Conservation (phyloP, 2,329 filamentous ascomycete species). For the Verticillium longisporum region DNA sequence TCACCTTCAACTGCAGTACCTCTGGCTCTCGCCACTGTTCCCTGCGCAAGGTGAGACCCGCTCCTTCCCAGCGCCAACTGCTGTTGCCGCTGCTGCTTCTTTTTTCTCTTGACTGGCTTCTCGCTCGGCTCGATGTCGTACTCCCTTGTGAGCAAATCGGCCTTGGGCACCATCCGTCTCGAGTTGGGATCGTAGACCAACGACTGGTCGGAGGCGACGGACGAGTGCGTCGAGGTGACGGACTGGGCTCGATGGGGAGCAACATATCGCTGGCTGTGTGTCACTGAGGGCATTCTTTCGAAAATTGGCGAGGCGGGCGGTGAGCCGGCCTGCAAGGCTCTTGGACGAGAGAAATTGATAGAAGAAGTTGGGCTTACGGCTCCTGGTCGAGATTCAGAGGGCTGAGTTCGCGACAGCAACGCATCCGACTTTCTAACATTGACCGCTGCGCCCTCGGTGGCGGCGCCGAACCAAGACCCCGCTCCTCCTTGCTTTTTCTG, state of each 20-base stretch:
- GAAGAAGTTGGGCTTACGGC: conserved; percentile 42
- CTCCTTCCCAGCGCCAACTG: conserved; percentile 24
- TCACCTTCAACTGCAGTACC: conserved; percentile 36
- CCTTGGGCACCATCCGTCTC: conserved; percentile 50
- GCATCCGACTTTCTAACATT: conserved; percentile 39
- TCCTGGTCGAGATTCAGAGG: conserved; percentile 28
- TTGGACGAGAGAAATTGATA: conserved; percentile 55
- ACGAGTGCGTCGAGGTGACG: conserved; percentile 15
- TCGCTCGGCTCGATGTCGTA: conserved; percentile 24
- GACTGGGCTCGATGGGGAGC: conserved; percentile 18
- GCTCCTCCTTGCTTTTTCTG: conserved; percentile 37
- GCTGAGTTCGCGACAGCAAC: conserved; percentile 24
- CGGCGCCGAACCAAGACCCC: conserved; percentile 42
- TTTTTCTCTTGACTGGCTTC: conserved; percentile 31
- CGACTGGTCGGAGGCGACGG: conserved; percentile 26
- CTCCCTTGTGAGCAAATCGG: conserved; percentile 34
- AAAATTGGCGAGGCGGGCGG: conserved; percentile 24
- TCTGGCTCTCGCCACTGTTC: conserved; percentile 44
- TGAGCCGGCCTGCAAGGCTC: conserved; percentile 32
- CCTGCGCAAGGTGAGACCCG: conserved; percentile 41
- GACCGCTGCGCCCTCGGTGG: conserved; percentile 32
- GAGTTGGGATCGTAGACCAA: conserved; percentile 62
- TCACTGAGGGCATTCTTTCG: conserved; percentile 10
- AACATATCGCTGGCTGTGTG: conserved; percentile 12
- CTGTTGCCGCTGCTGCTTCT: conserved; percentile 27